phyloP scores from a whole-genome alignment of 1,284 basidiomycete genomes.

The Phellopilus nigrolimitatus region DNA sequence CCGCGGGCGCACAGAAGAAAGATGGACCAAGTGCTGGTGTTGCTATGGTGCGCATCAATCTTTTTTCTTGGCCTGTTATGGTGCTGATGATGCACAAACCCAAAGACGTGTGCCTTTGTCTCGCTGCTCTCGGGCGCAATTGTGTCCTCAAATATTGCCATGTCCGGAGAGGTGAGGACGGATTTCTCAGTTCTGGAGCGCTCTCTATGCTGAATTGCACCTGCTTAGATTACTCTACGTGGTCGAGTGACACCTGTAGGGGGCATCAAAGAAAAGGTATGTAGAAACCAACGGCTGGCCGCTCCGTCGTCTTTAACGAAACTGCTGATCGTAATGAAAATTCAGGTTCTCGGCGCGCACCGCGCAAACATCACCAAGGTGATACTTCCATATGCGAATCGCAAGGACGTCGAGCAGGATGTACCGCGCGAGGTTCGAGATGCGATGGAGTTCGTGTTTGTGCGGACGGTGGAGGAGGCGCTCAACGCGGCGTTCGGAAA shows the following conservation, averaged over 20 bases:
- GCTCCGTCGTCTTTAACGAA: background rate
- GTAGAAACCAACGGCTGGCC: conserved; percentile 2
- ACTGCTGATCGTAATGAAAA: conserved; percentile 13
- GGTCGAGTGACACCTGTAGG: conserved; percentile 79
- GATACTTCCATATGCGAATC: conserved; percentile 77
- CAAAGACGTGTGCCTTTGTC: conserved; percentile 77
- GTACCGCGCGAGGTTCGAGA: conserved; percentile 66
- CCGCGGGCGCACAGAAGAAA: conserved; percentile 84
- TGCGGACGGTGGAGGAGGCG: conserved; percentile 72
- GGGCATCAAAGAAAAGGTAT: conserved; percentile 75
- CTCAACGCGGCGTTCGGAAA: conserved; percentile 77
- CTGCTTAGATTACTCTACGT: conserved; percentile 62
- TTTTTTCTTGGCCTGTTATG: no score
- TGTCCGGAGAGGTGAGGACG: conserved; percentile 72
- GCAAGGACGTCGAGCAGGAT: conserved; percentile 83
- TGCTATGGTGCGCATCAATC: conserved; percentile 59
- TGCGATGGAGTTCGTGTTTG: conserved; percentile 77
- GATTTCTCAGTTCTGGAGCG: background rate
- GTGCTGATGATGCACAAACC: no score
- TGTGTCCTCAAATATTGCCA: conserved; percentile 65
- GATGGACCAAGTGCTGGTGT: conserved; percentile 89
- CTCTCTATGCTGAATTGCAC: background rate
- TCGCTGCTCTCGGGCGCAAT: conserved; percentile 74
- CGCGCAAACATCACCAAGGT: conserved; percentile 79
- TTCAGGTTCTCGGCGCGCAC: conserved; percentile 72